phyloP scores from a whole-genome alignment of 1,284 basidiomycete species.

The Xerocomus amazonicus region DNA sequence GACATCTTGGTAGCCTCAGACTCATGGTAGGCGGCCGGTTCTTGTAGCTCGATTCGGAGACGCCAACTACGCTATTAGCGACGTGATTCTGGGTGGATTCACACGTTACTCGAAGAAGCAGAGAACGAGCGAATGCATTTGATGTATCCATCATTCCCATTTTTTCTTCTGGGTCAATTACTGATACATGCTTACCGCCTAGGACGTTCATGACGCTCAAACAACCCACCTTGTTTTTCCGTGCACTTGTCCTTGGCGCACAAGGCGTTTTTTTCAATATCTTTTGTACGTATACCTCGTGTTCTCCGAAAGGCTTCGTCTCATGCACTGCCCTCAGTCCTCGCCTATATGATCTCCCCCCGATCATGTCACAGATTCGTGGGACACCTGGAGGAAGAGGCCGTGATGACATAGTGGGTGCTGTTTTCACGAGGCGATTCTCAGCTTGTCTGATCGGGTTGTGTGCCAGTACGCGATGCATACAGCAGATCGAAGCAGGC shows the following conservation, averaged over 20 bases:
- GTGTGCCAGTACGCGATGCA: slow-evolving; percentile 65
- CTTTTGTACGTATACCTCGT: slow-evolving; percentile 64
- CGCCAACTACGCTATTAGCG: slow-evolving; percentile 42
- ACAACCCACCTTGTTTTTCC: slow-evolving; percentile 76
- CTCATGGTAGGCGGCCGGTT: slow-evolving; percentile 58
- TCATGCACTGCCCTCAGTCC: slow-evolving; percentile 43
- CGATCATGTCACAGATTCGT: slow-evolving; percentile 90
- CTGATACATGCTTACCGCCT: slow-evolving; percentile 14
- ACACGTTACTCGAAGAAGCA: slow-evolving; percentile 86
- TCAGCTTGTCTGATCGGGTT: slow-evolving; percentile 20
- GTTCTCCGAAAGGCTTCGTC: slow-evolving; percentile 15
- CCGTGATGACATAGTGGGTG: slow-evolving; percentile 80
- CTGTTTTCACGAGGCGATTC: slow-evolving; percentile 22
- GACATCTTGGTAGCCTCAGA: slow-evolving; percentile 80
- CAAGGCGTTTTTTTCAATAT: slow-evolving; percentile 91
- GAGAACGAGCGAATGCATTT: slow-evolving; percentile 96
- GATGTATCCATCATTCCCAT: slow-evolving; percentile 46
- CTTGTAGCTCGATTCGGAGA: slow-evolving; percentile 4
- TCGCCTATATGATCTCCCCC: slow-evolving; percentile 82
- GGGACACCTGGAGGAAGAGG: slow-evolving; percentile 93
- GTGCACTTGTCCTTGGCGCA: slow-evolving; percentile 77
- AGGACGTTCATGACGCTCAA: slow-evolving; percentile 89
- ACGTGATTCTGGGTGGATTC: slow-evolving; percentile 86
- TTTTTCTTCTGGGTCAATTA: slow-evolving; percentile 4
- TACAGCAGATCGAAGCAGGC: slow-evolving; percentile 82